Evolutionary conservation across 2,329 filamentous ascomycete genomes (phyloP).

Genomic region (Botryosphaeria dothidea): DNA sequence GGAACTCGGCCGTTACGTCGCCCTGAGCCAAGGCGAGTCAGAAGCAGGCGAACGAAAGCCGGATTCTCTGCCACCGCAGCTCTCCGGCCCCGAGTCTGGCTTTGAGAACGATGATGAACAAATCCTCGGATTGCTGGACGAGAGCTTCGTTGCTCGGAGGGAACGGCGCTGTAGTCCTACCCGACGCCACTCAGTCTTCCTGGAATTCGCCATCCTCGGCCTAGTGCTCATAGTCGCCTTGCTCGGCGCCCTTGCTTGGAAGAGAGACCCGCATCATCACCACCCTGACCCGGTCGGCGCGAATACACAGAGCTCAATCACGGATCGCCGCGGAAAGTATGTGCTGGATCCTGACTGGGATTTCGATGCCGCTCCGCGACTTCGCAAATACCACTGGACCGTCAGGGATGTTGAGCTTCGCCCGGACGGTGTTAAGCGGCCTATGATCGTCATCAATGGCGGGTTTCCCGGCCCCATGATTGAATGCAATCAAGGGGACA

Average conservation of each 20-base stretch:
- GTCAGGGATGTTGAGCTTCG: conserved; percentile 60
- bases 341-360: conserved; percentile 61
- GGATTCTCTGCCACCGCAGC: not conserved
- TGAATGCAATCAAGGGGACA: conserved; percentile 62
- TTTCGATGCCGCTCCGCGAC: conserved; percentile 49
- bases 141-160: not conserved
- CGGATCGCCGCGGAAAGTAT: conserved; percentile 36
- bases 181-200: not conserved
- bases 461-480: conserved; percentile 43
- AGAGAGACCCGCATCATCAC: not conserved
- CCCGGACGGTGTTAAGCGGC: conserved; percentile 55
- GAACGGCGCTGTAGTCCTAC: not conserved
- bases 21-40: not conserved
- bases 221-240: not conserved
- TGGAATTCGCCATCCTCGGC: conserved; percentile 4
- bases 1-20: not conserved
- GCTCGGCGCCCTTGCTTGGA: not conserved
- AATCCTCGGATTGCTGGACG: not conserved
- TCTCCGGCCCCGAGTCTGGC: not conserved
- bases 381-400: conserved; percentile 62
- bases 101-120: not conserved
- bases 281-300: not conserved
- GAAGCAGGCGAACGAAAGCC: not conserved
- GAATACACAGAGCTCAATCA: not conserved
- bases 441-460: conserved; percentile 44